A percentile compares a stretch with the other conserved stretches of the same genome.
These are phyloP conservation scores for Rossbeevera mucosa DNA, from an alignment of 768 basidiomycete species.

Conservation along the genomic window DNA sequence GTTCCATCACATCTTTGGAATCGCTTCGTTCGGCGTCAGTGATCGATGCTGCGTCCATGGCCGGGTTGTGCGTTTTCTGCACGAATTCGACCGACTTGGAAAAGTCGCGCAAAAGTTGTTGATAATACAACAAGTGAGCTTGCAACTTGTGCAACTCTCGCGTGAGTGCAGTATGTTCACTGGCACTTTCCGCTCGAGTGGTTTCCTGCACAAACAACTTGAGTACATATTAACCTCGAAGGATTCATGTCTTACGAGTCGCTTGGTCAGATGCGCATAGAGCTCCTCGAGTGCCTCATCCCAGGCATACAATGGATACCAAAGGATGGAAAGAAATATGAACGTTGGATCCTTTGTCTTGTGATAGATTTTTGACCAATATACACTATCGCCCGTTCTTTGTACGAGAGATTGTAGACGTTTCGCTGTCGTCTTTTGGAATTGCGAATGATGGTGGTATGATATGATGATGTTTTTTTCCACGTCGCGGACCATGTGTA, in stretches of 20 bases:
- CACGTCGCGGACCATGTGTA: constrained; percentile 35
- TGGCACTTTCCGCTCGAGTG: constrained; percentile 22
- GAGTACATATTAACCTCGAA: not conserved
- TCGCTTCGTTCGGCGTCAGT: not conserved
- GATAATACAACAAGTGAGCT: constrained; percentile 55
- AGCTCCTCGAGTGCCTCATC: constrained; percentile 53
- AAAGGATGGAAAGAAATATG: constrained; percentile 39
- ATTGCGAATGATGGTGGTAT: constrained; percentile 28
- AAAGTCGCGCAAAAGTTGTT: constrained; percentile 52
- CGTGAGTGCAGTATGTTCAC: constrained; percentile 39
- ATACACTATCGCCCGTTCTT: constrained; percentile 33
- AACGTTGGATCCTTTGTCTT: constrained; percentile 32
- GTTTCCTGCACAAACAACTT: constrained; percentile 37
- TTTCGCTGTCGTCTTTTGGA: constrained; percentile 25
- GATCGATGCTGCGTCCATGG: constrained; percentile 31
- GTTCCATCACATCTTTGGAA: constrained; percentile 11
- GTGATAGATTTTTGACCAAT: constrained; percentile 33
- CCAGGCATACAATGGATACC: constrained; percentile 61
- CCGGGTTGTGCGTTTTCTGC: constrained; percentile 44
- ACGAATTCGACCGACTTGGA: constrained; percentile 49
- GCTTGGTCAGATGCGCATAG: constrained; percentile 44
- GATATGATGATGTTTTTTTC: constrained; percentile 32
- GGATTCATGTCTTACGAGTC: constrained; percentile 33
- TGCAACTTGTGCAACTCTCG: constrained; percentile 54
- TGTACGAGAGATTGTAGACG: constrained; percentile 29